Base-by-base conservation (phyloP, 129 eudicot genomes). In the Artemisia annua region DNA sequence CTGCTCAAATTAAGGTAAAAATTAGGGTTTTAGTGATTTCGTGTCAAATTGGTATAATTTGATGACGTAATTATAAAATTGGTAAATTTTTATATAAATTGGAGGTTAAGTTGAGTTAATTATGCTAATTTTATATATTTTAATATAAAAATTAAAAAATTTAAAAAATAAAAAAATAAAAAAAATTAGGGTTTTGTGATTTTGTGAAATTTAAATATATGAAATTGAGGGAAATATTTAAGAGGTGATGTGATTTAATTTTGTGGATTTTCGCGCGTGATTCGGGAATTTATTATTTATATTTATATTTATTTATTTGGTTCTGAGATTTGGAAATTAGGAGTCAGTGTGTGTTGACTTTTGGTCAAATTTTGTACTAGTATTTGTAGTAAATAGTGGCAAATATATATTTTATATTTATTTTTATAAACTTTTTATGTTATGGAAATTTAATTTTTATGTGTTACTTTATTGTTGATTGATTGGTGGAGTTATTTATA, bases 191-290 rank as follows among this genome's bases (percentile, higher is more conserved):
- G 46, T 7, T 39, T 7, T 7, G 5, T 32, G 4, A 30, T 3
- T 30, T 1, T 26, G 7, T 32, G 43, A 35, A 35, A 7, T 39
- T 39, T 39, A 8, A 39, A 39, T 39, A 7, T 7, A 7, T 39
- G 11, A 56, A 54, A 18, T 44, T 35, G 57, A 70, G 57, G 66
- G 44, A 19, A 39, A 70, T 67, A 61, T 74, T 57, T 51, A 72
- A 48, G 46, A 7, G 46, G 2, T 64, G 58, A 49, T 75, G 63
- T 66, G 73, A 30, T 30, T 44, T 66, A 52, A 66, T 44, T 72
- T 78, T 46, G 70, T 76, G 57, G 85, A 72, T 78, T 76, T 91
- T 86, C 86, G 92, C 88, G 97, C 90, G 71, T 66, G 79, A 81
- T 76, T 77, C 66, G 68, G 77, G 52, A 16, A 48, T 67, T 51